Conservation (phyloP, 306 rosid genomes). For the Carpinus fangiana region DNA sequence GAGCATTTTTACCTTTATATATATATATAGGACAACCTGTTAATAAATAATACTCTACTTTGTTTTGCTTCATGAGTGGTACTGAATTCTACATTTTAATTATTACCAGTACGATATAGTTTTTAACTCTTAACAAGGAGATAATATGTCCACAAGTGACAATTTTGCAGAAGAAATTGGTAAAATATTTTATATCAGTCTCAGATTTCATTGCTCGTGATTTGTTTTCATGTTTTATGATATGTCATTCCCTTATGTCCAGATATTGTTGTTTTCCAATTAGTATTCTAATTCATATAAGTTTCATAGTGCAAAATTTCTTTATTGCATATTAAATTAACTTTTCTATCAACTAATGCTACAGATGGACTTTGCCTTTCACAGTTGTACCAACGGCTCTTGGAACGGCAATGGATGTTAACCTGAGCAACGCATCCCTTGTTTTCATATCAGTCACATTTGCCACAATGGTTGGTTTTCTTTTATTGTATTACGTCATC, state of each 20-base stretch:
- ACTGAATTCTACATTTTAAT: no score
- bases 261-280: not conserved
- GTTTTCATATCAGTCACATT: constrained; percentile 95
- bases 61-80: not conserved
- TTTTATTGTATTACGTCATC: constrained; percentile 25
- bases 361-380: constrained; percentile 99
- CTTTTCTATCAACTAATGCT: constrained; percentile 97
- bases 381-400: constrained; percentile 99
- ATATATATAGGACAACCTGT: not conserved
- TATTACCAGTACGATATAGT: no score
- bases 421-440: constrained; percentile 96
- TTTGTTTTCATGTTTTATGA: not conserved
- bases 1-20: not conserved
- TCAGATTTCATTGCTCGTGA: not conserved
- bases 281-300: constrained; percentile 19
- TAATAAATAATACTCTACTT: not conserved
- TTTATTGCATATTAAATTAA: constrained; percentile 50
- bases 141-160: not conserved
- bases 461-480: constrained; percentile 92
- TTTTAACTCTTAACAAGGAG: not conserved
- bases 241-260: not conserved
- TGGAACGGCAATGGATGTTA: constrained; percentile 92
- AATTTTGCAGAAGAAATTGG: not conserved
- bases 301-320: constrained; percentile 26
- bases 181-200: not conserved